Base-by-base conservation (phyloP, 2,329 filamentous ascomycete species). In the Tothia fuscella region DNA sequence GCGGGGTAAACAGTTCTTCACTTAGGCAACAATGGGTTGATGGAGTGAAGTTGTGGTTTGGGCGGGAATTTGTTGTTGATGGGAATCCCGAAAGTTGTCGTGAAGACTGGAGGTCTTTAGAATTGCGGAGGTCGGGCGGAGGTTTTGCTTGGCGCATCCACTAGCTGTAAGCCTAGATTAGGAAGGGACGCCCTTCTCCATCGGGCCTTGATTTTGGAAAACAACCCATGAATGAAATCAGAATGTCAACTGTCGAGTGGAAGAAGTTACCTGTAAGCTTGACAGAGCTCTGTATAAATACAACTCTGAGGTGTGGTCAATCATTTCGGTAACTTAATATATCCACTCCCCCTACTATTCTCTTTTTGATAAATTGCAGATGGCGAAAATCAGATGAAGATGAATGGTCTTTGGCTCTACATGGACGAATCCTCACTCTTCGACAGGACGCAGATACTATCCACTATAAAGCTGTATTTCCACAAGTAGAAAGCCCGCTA, bases 241-340 rank as follows among this genome's bases (percentile, higher is more conserved):
- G 29, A 30, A 44, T 41, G 42, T n/a, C n/a, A n/a, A n/a, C n/a
- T n/a, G 42, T 21, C 19, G 82, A 85, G 57, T 98, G 91, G 91
- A 77, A 77, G 49, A 93, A 84, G 65, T 65, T 98, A 50, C 87
- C 91, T 19, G 67, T 95, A 30, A 82, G 71, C 46, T 65, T 94
- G 25, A 75, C 79, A 3, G 91, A 98, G 57, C 74, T 98, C 3
- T 95, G 86, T 58, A 87, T 98, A 50, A 86, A 94, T 53, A 98
- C 89, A 0, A 94, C 87, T 0, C 67, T 98, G 25, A 80, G 89
- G 47, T 98, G 91, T 58, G 91, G 91, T 3, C 91, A 98, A 60
- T 94, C 89, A 1, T 98, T 98, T 51, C 66, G 76, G 74, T 76
- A 60, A 45, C 49, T 29, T n/a, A 30, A 48, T 32, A 39, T 28